Percentiles rank a stretch among this genome's conserved stretches.
These are phyloP conservation scores for Cryptococcus depauperatus DNA, from an alignment of 1,284 basidiomycete genomes.

Conservation along the genomic window DNA sequence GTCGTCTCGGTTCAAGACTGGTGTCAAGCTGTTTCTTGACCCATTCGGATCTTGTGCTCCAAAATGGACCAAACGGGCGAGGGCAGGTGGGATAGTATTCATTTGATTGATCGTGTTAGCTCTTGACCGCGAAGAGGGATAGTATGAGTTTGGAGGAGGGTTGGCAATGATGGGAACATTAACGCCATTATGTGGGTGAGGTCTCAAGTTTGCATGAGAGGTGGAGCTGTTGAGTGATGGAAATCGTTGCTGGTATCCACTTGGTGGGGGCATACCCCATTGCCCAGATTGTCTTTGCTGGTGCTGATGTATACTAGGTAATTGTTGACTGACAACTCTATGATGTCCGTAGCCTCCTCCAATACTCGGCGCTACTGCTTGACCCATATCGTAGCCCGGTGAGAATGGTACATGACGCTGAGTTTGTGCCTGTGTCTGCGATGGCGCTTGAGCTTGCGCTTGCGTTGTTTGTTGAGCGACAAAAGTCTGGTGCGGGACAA, in stretches of 20 bases:
- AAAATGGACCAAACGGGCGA: slow-evolving; percentile 80
- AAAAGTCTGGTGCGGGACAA: slow-evolving; percentile 87
- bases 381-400: slow-evolving; percentile 25
- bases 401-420: slow-evolving; percentile 33
- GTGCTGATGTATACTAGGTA: slow-evolving; percentile 10
- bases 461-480: slow-evolving; percentile 57
- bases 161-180: slow-evolving; percentile 44
- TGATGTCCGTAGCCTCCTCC: slow-evolving; percentile 9
- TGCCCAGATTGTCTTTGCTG: slow-evolving; percentile 15
- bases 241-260: slow-evolving; percentile 25
- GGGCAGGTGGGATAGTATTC: slow-evolving; percentile 82
- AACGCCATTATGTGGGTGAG: slow-evolving; percentile 22
- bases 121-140: slow-evolving; percentile 55
- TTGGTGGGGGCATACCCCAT: slow-evolving; percentile 26
- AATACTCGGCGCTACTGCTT: slow-evolving; percentile 5
- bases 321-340: slow-evolving; percentile 13
- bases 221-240: slow-evolving; percentile 20
- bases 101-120: slow-evolving; percentile 80
- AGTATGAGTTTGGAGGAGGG: slow-evolving; percentile 55
- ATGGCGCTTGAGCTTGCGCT: background rate
- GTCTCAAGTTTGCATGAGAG: slow-evolving; percentile 20
- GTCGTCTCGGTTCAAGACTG: slow-evolving; percentile 81
- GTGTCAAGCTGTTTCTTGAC: slow-evolving; percentile 64
- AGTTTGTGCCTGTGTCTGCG: slow-evolving; percentile 18
- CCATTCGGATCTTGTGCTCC: slow-evolving; percentile 67